Conservation (phyloP, 139 green algal species). For the Chlamydomonas applanata region DNA sequence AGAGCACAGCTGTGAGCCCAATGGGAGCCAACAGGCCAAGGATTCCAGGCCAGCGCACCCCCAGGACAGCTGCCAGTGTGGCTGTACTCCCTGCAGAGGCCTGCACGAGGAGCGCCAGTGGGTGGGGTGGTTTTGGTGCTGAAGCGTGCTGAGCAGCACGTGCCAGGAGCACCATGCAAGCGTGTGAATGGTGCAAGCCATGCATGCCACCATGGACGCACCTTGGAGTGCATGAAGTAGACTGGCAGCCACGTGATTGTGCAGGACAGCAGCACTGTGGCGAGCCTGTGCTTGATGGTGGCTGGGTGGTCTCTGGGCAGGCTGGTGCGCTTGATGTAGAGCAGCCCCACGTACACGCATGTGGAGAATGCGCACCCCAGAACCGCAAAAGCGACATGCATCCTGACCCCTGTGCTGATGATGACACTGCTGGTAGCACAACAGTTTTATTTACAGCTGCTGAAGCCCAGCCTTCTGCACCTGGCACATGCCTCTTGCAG, state of each 20-base stretch:
- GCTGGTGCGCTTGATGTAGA: conserved; percentile 30
- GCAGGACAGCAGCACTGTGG: conserved; percentile 10
- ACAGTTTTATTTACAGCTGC: too few species aligned
- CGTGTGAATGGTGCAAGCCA: not conserved
- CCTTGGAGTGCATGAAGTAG: conserved; percentile 5
- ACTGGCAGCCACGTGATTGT: conserved; percentile 40
- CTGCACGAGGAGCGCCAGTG: too few species aligned
- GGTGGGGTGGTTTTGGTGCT: not conserved
- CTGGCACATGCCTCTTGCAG: too few species aligned
- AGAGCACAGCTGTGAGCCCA: not conserved
- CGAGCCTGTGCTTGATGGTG: conserved; percentile 42
- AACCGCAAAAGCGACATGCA: not conserved
- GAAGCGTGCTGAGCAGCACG: not conserved
- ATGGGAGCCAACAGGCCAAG: too few species aligned
- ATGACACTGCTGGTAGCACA: too few species aligned
- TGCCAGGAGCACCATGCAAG: not conserved
- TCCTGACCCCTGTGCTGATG: too few species aligned
- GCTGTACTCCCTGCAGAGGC: too few species aligned
- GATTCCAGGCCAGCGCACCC: too few species aligned
- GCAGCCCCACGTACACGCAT: conserved; percentile 36
- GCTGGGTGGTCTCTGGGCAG: conserved; percentile 35
- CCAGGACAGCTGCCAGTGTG: too few species aligned
- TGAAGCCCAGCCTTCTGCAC: too few species aligned
- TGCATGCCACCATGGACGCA: too few species aligned
- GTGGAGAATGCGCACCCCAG: conserved; percentile 30